phyloP scores from a whole-genome alignment of 2,329 filamentous ascomycete genomes.

The Cladosporium colombiae region DNA sequence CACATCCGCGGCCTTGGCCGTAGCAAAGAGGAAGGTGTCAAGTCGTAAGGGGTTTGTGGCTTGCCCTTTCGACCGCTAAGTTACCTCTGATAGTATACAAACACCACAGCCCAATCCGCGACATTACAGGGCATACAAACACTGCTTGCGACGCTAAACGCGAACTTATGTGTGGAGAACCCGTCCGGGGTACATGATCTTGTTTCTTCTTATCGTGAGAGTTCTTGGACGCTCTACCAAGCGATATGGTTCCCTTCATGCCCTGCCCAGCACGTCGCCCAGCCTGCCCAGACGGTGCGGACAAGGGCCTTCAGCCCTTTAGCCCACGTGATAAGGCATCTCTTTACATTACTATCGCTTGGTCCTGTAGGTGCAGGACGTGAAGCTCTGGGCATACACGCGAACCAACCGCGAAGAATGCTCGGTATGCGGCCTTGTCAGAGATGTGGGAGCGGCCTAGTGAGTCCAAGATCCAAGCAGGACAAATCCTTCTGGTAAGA shows the following conservation, averaged over 20 bases:
- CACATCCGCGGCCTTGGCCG: background rate
- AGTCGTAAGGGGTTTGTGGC: background rate
- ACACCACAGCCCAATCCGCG: background rate
- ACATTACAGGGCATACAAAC: background rate
- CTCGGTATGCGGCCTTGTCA: background rate
- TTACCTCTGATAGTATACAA: too few relatives aligned
- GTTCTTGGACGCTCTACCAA: background rate
- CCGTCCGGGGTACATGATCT: background rate
- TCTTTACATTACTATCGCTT: conserved; percentile 13
- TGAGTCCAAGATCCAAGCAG: background rate
- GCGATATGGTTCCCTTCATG: background rate
- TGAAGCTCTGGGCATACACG: conserved; percentile 5
- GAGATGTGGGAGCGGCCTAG: background rate
- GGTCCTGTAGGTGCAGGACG: background rate
- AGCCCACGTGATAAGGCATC: conserved; percentile 6
- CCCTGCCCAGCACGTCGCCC: background rate
- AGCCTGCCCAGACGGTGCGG: conserved; percentile 1
- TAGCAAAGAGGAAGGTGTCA: conserved; percentile 1
- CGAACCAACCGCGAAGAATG: background rate
- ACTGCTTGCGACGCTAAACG: background rate
- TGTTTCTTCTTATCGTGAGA: background rate
- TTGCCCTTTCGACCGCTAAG: background rate
- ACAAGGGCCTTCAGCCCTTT: background rate
- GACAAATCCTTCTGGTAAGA: conserved; percentile 6
- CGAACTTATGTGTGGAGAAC: background rate